These are phyloP conservation scores for Talaromyces proteolyticus DNA, from an alignment of 495 filamentous ascomycete genomes.

Conservation along the genomic window DNA sequence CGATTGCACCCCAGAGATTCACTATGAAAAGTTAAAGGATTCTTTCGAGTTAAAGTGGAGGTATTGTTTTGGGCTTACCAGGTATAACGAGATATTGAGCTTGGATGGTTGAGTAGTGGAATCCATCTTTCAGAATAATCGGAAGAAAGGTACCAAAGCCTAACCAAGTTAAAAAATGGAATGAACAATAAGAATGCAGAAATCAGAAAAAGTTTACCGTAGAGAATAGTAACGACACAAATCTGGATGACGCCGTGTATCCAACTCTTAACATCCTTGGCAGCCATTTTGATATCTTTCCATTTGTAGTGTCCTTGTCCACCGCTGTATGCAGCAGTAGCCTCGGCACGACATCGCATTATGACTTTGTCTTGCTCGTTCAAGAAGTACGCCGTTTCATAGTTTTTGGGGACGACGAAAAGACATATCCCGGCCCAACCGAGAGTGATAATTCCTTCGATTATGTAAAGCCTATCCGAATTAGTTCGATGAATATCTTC, in stretches of 20 bases:
- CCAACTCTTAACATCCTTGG: conserved; percentile 1
- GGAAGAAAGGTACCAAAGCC: conserved; percentile 8
- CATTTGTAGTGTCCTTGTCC: conserved; percentile 4
- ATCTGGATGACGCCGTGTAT: neutral
- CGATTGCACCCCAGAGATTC: conserved; percentile 8
- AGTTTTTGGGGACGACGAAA: neutral
- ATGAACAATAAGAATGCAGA: neutral
- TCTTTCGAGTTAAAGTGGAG: neutral
- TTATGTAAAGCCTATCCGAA: conserved; percentile 32
- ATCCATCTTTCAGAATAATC: conserved; percentile 7
- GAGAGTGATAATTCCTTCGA: conserved; percentile 56
- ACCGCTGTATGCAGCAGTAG: neutral
- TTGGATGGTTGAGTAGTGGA: conserved; percentile 4
- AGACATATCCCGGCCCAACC: conserved; percentile 8
- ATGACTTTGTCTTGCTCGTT: neutral
- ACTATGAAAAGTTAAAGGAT: neutral
- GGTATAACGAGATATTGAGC: conserved; percentile 8
- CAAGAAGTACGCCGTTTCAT: neutral
- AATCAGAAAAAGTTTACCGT: neutral
- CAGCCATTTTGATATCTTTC: conserved; percentile 3
- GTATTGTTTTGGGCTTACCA: neutral
- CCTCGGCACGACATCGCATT: neutral
- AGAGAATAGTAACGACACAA: neutral
- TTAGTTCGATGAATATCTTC: no score
- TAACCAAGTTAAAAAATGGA: neutral